Evolutionary conservation across 2,329 filamentous ascomycete genomes (phyloP).

Genomic region (Aotearoamyces nothofagi): DNA sequence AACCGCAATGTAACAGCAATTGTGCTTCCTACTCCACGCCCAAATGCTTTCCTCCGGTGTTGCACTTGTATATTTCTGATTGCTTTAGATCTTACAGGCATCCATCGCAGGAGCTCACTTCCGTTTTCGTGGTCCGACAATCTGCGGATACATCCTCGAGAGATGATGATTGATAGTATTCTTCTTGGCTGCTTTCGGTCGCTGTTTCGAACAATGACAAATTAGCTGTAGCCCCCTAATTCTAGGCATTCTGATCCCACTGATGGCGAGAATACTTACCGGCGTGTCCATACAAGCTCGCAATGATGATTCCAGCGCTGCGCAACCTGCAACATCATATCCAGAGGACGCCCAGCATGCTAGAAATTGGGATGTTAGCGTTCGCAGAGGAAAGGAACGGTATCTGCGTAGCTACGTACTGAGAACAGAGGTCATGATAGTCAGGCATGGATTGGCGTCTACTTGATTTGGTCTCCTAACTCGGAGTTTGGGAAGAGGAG

Average conservation of each 20-base stretch:
- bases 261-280: slow-evolving; percentile 29
- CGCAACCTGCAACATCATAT: slow-evolving; percentile 45
- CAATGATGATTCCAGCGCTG: slow-evolving; percentile 41
- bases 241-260: no score
- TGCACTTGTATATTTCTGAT: no score
- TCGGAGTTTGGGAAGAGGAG: slow-evolving; percentile 45
- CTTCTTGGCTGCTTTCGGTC: slow-evolving; percentile 40
- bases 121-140: slow-evolving; percentile 57
- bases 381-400: slow-evolving; percentile 4
- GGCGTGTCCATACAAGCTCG: slow-evolving; percentile 69
- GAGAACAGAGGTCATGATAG: slow-evolving; percentile 50
- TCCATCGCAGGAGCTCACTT: slow-evolving; percentile 32
- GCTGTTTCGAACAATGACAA: slow-evolving; percentile 24
- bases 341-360: slow-evolving; percentile 77
- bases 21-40: no score
- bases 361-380: slow-evolving; percentile 25
- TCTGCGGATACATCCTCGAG: slow-evolving; percentile 56
- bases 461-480: slow-evolving; percentile 47
- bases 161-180: slow-evolving; percentile 89
- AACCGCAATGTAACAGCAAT: no score
- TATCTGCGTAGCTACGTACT: slow-evolving; percentile 35
- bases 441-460: slow-evolving; percentile 47
- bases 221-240: slow-evolving; percentile 4
- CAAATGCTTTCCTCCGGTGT: no score
- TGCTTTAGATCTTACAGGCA: no score